Conservation (phyloP, 2,329 filamentous ascomycete genomes). For the Spiromastix sp. region DNA sequence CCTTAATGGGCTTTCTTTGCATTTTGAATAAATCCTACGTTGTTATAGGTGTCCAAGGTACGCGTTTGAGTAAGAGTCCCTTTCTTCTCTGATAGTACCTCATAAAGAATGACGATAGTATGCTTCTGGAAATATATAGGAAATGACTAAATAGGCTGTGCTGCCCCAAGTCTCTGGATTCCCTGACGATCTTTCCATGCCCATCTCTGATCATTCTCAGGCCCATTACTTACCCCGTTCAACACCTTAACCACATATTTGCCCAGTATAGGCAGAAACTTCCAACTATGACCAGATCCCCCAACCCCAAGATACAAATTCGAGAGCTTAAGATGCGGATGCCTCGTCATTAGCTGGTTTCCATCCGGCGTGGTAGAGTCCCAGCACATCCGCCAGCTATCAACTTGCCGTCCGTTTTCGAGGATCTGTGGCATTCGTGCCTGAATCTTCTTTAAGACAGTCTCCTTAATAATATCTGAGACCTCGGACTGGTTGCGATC, state of each 20-base stretch:
- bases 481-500: constrained; percentile 34
- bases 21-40: no score
- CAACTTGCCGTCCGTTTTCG: constrained; percentile 21
- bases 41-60: no score
- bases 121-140: no score
- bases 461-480: constrained; percentile 31
- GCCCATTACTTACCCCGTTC: constrained; percentile 16
- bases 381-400: constrained; percentile 44
- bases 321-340: constrained; percentile 38
- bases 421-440: constrained; percentile 21
- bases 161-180: constrained; percentile 16
- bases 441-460: constrained; percentile 22
- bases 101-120: no score
- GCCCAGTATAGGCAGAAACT: constrained; percentile 54
- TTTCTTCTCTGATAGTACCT: no score
- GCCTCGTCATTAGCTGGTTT: constrained; percentile 48
- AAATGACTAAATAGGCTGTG: no score
- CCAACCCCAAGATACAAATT: constrained; percentile 52
- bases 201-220: constrained; percentile 32
- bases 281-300: constrained; percentile 56
- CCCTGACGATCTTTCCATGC: constrained; percentile 22
- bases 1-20: no score
- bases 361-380: constrained; percentile 53
- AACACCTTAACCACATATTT: constrained; percentile 38
- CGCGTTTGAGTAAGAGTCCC: no score